These are phyloP conservation scores for Colletotrichum sp. DNA, from an alignment of 2,329 filamentous ascomycete genomes.

Conservation along the genomic window DNA sequence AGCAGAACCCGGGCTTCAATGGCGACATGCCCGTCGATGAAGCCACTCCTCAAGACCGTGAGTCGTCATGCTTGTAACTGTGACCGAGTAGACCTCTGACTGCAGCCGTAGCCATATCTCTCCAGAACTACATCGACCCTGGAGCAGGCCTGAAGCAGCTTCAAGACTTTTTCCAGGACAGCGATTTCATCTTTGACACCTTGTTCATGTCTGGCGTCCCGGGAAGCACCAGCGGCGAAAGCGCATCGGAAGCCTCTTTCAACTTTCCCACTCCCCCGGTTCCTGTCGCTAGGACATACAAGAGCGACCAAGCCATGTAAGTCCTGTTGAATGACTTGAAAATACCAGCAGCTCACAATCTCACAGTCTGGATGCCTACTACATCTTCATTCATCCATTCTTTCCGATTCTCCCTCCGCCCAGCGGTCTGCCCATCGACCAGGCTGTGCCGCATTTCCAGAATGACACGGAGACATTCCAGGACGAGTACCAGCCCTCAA, in stretches of 20 bases:
- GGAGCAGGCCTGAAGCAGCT: slow-evolving; percentile 53
- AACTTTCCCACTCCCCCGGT: slow-evolving; percentile 11
- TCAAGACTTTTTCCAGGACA: slow-evolving; percentile 49
- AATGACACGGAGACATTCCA: slow-evolving; percentile 38
- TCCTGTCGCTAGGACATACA: slow-evolving; percentile 47
- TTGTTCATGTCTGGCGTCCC: slow-evolving; percentile 36
- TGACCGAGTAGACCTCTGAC: neutral
- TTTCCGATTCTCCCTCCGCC: slow-evolving; percentile 55
- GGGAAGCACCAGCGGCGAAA: slow-evolving; percentile 17
- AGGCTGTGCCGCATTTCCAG: slow-evolving; percentile 37
- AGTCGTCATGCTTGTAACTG: slow-evolving; percentile 18
- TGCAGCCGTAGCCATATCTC: slow-evolving; percentile 31
- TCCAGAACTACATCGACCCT: slow-evolving; percentile 49
- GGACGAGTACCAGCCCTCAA: slow-evolving; percentile 41
- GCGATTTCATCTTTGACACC: slow-evolving; percentile 53
- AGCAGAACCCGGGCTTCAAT: slow-evolving; percentile 28
- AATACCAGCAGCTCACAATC: neutral
- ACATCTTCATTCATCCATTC: slow-evolving; percentile 56
- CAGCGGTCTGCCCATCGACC: slow-evolving; percentile 33
- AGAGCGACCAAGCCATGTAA: slow-evolving; percentile 45
- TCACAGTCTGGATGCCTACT: slow-evolving; percentile 50
- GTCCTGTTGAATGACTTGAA: slow-evolving; percentile 8
- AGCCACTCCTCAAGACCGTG: slow-evolving; percentile 31
- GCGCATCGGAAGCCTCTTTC: slow-evolving; percentile 20
- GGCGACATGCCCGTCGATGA: slow-evolving; percentile 30